Base-by-base conservation (phyloP, 2,329 filamentous ascomycete genomes). In the Setomelanomma holmii region DNA sequence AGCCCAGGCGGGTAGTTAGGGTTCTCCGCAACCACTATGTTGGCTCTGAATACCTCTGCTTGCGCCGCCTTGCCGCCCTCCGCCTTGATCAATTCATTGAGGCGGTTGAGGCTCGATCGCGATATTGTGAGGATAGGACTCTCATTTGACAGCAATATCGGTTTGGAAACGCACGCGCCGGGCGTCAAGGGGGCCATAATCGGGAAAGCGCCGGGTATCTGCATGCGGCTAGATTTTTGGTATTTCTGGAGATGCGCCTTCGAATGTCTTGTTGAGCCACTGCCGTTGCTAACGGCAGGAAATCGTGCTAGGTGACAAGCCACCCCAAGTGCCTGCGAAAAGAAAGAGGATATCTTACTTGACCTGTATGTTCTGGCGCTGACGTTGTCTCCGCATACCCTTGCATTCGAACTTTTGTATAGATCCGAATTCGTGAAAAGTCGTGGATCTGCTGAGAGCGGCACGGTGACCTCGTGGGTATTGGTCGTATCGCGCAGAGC, bases 121-220 rank as follows among this genome's bases (percentile, higher is more conserved):
- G 90, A 91, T 49, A 98, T 88, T 40, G 91, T 84, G 0, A 99
- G 82, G 39, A 99, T 96, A 0, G 95, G 93, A 46, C 91, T 96
- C 74, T 98, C 95, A 71, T 99, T 99, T 20, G 93, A 90, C 3
- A 99, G 79, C 0, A 95, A 78, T 27, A 98, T 92, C 3, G 86
- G 84, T 45, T 82, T 72, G 47, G 71, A 69, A 61, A 66, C 61
- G 82, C 80, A 7, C 82, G 83, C 17, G 81, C 84, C 16, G 82
- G 81, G 63, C 59, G 60, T 64, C 45, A 62, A 1, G 81, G 78
- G 35, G 74, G 23, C 59, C n/a, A 67, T 53, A 55, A 74, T 71
- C 60, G 83, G 84, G 56, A 84, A 86, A 17, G 81, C 78, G 4
- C 82, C 82, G 7, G 84, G 83, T 65, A 86, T 77, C 41, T 64